phyloP scores from a whole-genome alignment of 2,329 filamentous ascomycete species.

The Fusarium goolgardi region DNA sequence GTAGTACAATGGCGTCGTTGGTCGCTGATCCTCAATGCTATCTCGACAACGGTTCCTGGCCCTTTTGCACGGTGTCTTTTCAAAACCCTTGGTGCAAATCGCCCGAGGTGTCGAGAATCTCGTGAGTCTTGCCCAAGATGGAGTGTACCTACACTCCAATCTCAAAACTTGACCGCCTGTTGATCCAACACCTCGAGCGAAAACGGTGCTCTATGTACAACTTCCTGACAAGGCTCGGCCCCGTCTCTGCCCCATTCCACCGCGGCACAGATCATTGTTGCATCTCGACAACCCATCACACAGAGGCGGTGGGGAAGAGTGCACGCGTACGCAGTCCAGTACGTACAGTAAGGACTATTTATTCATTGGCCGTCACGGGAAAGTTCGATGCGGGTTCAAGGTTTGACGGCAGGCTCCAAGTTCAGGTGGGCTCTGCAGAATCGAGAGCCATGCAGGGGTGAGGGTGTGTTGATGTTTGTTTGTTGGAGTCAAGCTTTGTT shows the following conservation, averaged over 20 bases:
- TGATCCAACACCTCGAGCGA: slow-evolving; percentile 27
- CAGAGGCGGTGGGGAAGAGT: slow-evolving; percentile 37
- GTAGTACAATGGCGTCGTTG: slow-evolving; percentile 36
- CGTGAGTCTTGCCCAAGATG: slow-evolving; percentile 17
- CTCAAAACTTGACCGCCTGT: slow-evolving; percentile 43
- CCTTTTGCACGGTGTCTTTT: slow-evolving; percentile 1
- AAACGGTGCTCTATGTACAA: slow-evolving; percentile 18
- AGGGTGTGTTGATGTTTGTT: slow-evolving; percentile 10
- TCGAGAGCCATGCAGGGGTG: slow-evolving; percentile 17
- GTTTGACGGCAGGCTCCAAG: slow-evolving; percentile 20
- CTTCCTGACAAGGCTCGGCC: slow-evolving; percentile 33
- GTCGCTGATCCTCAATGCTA: slow-evolving; percentile 41
- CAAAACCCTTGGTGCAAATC: slow-evolving; percentile 17
- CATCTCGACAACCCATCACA: slow-evolving; percentile 42
- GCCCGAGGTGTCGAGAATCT: slow-evolving; percentile 1
- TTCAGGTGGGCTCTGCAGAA: slow-evolving; percentile 35
- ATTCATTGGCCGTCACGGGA: not conserved
- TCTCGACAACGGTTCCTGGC: slow-evolving; percentile 35
- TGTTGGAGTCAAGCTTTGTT: slow-evolving; percentile 25
- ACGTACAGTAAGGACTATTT: slow-evolving; percentile 13
- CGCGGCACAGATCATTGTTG: slow-evolving; percentile 44
- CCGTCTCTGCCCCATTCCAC: slow-evolving; percentile 33
- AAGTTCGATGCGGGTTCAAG: slow-evolving; percentile 4
- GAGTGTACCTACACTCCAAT: slow-evolving; percentile 4
- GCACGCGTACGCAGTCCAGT: slow-evolving; percentile 8